These are phyloP conservation scores for Apiotrichum montevideense DNA, from an alignment of 1,284 basidiomycete genomes.

Conservation along the genomic window DNA sequence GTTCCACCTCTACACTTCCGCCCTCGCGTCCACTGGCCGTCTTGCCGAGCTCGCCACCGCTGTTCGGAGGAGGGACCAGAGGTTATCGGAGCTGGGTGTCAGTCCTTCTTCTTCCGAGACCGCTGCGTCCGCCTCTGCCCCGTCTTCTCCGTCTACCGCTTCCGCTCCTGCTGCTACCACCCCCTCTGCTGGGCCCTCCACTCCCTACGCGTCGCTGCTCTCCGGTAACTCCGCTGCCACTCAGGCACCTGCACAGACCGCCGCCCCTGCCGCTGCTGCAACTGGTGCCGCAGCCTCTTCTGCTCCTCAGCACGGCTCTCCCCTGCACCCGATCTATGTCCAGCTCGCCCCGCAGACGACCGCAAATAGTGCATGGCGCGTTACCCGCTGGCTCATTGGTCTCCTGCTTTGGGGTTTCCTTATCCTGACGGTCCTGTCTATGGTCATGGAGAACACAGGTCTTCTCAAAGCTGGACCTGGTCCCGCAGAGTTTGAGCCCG, in stretches of 20 bases:
- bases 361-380: slow-evolving; percentile 25
- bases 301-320: slow-evolving; percentile 25
- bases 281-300: slow-evolving; percentile 8
- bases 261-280: neutral
- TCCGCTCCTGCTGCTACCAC: slow-evolving; percentile 36
- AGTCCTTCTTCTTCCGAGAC: neutral
- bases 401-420: slow-evolving; percentile 38
- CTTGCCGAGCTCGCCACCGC: slow-evolving; percentile 27
- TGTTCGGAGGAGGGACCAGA: slow-evolving; percentile 30
- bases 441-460: slow-evolving; percentile 86
- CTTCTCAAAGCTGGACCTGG: slow-evolving; percentile 75
- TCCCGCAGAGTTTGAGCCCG: slow-evolving; percentile 52
- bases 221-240: neutral
- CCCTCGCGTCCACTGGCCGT: slow-evolving; percentile 26
- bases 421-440: slow-evolving; percentile 72
- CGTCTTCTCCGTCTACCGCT: neutral
- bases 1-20: slow-evolving; percentile 32
- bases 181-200: slow-evolving; percentile 1
- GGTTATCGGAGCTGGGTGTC: slow-evolving; percentile 6
- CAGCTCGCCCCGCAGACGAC: slow-evolving; percentile 40
- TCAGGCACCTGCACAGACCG: too few relatives aligned
- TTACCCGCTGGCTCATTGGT: slow-evolving; percentile 32
- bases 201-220: neutral
- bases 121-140: neutral
- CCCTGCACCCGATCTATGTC: slow-evolving; percentile 41